phyloP scores from a whole-genome alignment of 495 filamentous ascomycete species.

The Pyronema omphalodes region DNA sequence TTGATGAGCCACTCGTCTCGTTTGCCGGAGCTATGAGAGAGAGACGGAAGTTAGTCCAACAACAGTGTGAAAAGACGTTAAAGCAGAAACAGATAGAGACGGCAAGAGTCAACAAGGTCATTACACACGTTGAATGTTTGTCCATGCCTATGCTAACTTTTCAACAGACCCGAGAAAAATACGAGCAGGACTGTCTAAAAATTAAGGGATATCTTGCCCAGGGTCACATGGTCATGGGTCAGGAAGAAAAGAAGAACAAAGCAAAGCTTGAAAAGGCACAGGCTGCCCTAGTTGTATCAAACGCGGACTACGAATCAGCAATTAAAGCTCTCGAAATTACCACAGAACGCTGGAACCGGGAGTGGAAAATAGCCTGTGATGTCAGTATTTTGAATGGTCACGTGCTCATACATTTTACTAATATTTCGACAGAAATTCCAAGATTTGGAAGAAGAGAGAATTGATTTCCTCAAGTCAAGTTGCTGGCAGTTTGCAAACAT shows the following conservation, averaged over 20 bases:
- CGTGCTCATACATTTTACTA: constrained; percentile 6
- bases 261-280: constrained; percentile 97
- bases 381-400: constrained; percentile 26
- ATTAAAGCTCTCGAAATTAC: constrained; percentile 92
- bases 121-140: neutral
- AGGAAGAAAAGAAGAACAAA: constrained; percentile 98
- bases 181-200: constrained; percentile 91
- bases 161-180: constrained; percentile 64
- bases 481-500: constrained; percentile 96
- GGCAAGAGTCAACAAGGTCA: constrained; percentile 71
- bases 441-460: constrained; percentile 90
- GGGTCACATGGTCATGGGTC: constrained; percentile 99
- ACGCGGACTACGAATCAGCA: constrained; percentile 80
- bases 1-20: constrained; percentile 86
- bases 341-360: constrained; percentile 85
- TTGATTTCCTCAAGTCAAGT: constrained; percentile 94
- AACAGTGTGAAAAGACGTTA: constrained; percentile 75
- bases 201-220: constrained; percentile 98
- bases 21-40: constrained; percentile 92
- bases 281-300: constrained; percentile 75
- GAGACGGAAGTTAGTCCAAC: constrained; percentile 85
- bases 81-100: constrained; percentile 90
- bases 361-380: constrained; percentile 95
- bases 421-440: constrained; percentile 60
- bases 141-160: neutral